Percentiles rank a stretch among this genome's conserved stretches.
phyloP scores from a whole-genome alignment of 495 filamentous ascomycete species.

The Achaetomiella virescens region DNA sequence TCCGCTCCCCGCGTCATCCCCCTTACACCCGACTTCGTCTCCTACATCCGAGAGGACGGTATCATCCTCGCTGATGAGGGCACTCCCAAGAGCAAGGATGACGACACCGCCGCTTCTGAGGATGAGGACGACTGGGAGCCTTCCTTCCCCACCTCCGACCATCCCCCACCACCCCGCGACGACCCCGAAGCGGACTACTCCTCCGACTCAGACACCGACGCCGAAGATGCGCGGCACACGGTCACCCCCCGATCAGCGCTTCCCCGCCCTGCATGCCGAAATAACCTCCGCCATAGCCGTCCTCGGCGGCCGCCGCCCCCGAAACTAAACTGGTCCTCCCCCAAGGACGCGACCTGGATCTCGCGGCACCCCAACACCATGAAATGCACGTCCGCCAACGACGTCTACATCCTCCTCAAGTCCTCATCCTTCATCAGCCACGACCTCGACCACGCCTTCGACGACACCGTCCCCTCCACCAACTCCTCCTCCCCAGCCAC shows the following conservation, averaged over 20 bases:
- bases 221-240: conserved; percentile 27
- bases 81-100: conserved; percentile 35
- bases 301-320: conserved; percentile 77
- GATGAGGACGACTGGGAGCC: conserved; percentile 46
- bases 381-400: conserved; percentile 78
- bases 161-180: conserved; percentile 24
- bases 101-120: conserved; percentile 33
- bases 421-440: conserved; percentile 89
- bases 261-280: conserved; percentile 63
- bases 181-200: not conserved
- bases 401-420: conserved; percentile 90
- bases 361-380: conserved; percentile 76
- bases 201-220: conserved; percentile 17
- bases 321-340: conserved; percentile 95
- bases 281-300: conserved; percentile 71
- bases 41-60: conserved; percentile 87
- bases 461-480: conserved; percentile 52
- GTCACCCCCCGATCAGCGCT: conserved; percentile 40
- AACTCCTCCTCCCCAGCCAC: not conserved
- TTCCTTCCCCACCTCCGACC: conserved; percentile 25
- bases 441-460: conserved; percentile 88
- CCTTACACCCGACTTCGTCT: conserved; percentile 64
- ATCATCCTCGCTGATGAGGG: conserved; percentile 71
- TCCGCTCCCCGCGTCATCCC: conserved; percentile 81
- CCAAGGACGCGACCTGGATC: conserved; percentile 97